Conservation (phyloP, 2,329 filamentous ascomycete genomes). For the Monosporascus ibericus region DNA sequence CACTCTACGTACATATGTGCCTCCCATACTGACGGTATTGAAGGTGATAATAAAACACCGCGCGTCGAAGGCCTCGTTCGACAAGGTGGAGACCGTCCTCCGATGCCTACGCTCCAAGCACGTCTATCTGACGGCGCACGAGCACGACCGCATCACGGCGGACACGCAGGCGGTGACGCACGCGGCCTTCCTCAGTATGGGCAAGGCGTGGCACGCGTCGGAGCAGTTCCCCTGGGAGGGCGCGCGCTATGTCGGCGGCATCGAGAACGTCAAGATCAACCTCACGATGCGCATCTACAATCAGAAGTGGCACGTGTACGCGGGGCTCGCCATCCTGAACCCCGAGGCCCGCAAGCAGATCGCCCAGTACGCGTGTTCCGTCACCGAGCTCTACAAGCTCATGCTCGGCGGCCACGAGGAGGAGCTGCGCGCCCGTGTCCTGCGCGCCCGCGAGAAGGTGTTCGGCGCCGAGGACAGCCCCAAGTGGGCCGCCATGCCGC, state of each 20-base stretch:
- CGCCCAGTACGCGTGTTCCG: slow-evolving; percentile 83
- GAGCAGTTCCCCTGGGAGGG: slow-evolving; percentile 96
- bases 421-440: slow-evolving; percentile 69
- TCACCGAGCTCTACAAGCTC: slow-evolving; percentile 92
- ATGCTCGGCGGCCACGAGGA: slow-evolving; percentile 82
- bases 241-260: slow-evolving; percentile 89
- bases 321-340: slow-evolving; percentile 93
- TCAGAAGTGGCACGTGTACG: slow-evolving; percentile 99
- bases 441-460: slow-evolving; percentile 59
- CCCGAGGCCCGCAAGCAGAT: slow-evolving; percentile 90
- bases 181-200: slow-evolving; percentile 95
- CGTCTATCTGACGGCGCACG: slow-evolving; percentile 77
- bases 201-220: slow-evolving; percentile 93
- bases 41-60: slow-evolving; percentile 85
- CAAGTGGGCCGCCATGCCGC: slow-evolving; percentile 54
- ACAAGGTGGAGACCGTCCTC: slow-evolving; percentile 74
- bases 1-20: background rate
- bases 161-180: slow-evolving; percentile 98
- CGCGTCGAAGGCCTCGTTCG: slow-evolving; percentile 68
- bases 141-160: slow-evolving; percentile 95
- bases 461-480: slow-evolving; percentile 63
- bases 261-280: slow-evolving; percentile 99
- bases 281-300: slow-evolving; percentile 94
- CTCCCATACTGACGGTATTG: background rate
- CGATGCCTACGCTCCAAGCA: slow-evolving; percentile 78